These are phyloP conservation scores for Hemileccinum impolitum DNA, from an alignment of 768 basidiomycete genomes.

Conservation along the genomic window DNA sequence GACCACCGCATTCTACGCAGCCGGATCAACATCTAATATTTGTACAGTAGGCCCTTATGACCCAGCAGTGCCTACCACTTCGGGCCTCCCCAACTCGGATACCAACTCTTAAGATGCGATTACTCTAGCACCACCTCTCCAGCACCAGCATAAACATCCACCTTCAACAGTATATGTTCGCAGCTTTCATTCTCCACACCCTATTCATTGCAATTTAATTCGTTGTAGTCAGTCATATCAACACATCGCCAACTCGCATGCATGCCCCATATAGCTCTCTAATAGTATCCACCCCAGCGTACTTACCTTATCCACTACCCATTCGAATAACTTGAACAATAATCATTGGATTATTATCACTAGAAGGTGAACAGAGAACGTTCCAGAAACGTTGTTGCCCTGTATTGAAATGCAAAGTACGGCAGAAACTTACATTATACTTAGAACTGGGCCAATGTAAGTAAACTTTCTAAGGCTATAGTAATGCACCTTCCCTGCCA, in stretches of 20 bases:
- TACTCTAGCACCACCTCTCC: conserved; percentile 2
- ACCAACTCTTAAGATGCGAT: conserved; percentile 6
- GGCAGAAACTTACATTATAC: neutral
- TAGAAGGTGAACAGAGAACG: neutral
- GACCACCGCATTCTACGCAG: conserved; percentile 31
- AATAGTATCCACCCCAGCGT: conserved; percentile 13
- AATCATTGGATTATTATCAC: conserved; percentile 7
- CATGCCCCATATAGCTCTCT: conserved; percentile 16
- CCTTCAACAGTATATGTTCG: conserved; percentile 21
- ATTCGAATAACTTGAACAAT: conserved; percentile 15
- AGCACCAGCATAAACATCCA: conserved; percentile 3
- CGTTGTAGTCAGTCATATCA: conserved; percentile 12
- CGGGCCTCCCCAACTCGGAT: conserved; percentile 13
- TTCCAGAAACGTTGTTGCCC: neutral
- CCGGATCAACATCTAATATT: conserved; percentile 6
- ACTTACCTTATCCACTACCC: conserved; percentile 8
- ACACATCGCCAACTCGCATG: conserved; percentile 12
- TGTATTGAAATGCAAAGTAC: conserved; percentile 1
- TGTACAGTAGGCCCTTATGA: conserved; percentile 8
- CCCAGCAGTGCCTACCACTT: conserved; percentile 8
- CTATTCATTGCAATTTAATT: conserved; percentile 11
- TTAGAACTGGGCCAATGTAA: neutral
- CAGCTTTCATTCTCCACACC: neutral
- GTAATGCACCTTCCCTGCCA: conserved; percentile 17
- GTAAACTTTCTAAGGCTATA: conserved; percentile 1